These are phyloP conservation scores for Fragaria iinumae DNA, from an alignment of 306 rosid species.

Conservation along the genomic window DNA sequence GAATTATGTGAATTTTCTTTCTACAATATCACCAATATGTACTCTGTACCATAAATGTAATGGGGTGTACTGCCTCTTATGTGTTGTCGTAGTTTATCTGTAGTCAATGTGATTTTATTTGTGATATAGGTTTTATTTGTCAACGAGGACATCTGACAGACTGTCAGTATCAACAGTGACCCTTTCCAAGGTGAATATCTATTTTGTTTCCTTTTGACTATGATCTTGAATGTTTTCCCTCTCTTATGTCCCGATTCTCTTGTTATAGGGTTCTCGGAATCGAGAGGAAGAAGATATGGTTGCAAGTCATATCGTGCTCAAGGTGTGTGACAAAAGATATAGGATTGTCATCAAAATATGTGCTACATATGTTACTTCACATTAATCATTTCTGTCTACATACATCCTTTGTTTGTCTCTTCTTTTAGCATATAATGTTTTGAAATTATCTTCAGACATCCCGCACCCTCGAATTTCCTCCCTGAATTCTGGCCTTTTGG, in stretches of 20 bases:
- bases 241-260: conserved; percentile 19
- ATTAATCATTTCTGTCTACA: neutral
- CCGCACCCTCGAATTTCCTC: neutral
- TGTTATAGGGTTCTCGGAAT: conserved; percentile 65
- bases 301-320: conserved; percentile 68
- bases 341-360: conserved; percentile 17
- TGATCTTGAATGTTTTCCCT: neutral
- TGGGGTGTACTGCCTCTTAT: neutral
- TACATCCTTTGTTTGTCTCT: neutral
- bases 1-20: conserved; percentile 1
- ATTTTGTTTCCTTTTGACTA: conserved; percentile 9
- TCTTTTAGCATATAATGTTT: neutral
- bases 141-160: conserved; percentile 79
- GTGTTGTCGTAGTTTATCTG: neutral
- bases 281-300: conserved; percentile 84
- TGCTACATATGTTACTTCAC: neutral
- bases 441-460: neutral
- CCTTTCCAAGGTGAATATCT: conserved; percentile 57
- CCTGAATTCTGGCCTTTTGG: neutral
- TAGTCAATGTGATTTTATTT: conserved; percentile 20
- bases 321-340: conserved; percentile 48
- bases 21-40: neutral
- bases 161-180: conserved; percentile 67
- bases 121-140: conserved; percentile 61
- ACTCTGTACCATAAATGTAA: neutral